Conservation (phyloP, 345 rosid species). For the sweet orange (Citrus sinensis) region DNA sequence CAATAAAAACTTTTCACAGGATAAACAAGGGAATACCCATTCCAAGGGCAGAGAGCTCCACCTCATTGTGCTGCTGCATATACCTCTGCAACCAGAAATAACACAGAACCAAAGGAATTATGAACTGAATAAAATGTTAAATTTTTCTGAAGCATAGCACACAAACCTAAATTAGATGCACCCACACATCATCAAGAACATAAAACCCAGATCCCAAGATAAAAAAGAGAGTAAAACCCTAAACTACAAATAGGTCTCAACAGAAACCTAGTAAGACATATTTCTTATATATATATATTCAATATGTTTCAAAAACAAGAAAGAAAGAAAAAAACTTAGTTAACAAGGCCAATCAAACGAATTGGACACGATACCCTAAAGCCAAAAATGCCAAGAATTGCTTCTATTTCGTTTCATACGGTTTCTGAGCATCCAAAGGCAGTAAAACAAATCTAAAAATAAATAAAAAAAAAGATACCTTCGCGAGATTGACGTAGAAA, state of each 20-base stretch:
- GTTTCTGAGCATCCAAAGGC: not conserved
- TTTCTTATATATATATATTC: not conserved
- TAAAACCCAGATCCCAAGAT: constrained; percentile 6
- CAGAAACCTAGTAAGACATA: not conserved
- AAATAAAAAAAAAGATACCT: constrained; percentile 34
- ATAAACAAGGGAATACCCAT: constrained; percentile 58
- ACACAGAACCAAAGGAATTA: not conserved
- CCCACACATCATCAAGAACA: not conserved
- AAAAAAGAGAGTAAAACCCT: not conserved
- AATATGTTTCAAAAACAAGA: not conserved
- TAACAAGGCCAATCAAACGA: not conserved
- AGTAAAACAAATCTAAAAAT: not conserved
- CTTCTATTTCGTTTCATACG: not conserved
- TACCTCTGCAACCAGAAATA: constrained; percentile 56
- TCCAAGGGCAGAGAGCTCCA: constrained; percentile 92
- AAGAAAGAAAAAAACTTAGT: not conserved
- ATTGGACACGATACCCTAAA: not conserved
- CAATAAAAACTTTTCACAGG: not conserved
- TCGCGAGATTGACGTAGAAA: constrained; percentile 95
- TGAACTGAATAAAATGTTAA: not conserved
- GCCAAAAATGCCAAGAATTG: not conserved
- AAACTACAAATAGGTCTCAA: not conserved
- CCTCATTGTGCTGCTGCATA: constrained; percentile 88
- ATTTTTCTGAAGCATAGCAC: not conserved
- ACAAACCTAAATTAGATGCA: not conserved